Conservation (phyloP, 371 early-diverging fungal genomes). For the Choanephora cucurbitarum region DNA sequence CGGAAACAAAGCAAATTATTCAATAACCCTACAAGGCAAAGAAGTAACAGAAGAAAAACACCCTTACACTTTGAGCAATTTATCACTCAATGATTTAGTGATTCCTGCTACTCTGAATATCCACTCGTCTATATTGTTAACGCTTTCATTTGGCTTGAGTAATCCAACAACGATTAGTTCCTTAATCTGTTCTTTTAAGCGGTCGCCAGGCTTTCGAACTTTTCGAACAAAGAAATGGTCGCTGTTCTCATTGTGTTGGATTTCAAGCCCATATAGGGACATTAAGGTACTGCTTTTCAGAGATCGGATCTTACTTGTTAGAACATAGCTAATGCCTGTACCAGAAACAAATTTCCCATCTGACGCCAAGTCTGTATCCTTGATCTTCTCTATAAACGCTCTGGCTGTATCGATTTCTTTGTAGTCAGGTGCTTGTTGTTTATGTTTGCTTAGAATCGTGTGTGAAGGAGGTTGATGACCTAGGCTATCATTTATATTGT, state of each 20-base stretch:
- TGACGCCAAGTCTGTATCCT: background rate
- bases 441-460: background rate
- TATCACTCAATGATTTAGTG: conserved; percentile 26
- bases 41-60: background rate
- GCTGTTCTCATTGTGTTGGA: conserved; percentile 21
- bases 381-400: background rate
- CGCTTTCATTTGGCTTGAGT: conserved; percentile 6
- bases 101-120: conserved; percentile 23
- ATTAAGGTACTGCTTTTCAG: background rate
- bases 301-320: conserved; percentile 3
- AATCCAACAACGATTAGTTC: conserved; percentile 9
- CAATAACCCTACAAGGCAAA: background rate
- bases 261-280: conserved; percentile 1
- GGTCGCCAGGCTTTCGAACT: conserved; percentile 15
- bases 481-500: background rate
- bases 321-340: background rate
- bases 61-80: conserved; percentile 26
- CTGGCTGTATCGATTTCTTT: background rate
- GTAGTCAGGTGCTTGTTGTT: background rate
- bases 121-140: conserved; percentile 22
- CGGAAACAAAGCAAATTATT: background rate
- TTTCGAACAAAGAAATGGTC: conserved; percentile 26
- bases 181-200: conserved; percentile 7
- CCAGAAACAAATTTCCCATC: conserved; percentile 7
- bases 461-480: background rate